These are phyloP conservation scores for Hansenula lynferdii DNA, from an alignment of 1,139 yeast species.

Conservation along the genomic window DNA sequence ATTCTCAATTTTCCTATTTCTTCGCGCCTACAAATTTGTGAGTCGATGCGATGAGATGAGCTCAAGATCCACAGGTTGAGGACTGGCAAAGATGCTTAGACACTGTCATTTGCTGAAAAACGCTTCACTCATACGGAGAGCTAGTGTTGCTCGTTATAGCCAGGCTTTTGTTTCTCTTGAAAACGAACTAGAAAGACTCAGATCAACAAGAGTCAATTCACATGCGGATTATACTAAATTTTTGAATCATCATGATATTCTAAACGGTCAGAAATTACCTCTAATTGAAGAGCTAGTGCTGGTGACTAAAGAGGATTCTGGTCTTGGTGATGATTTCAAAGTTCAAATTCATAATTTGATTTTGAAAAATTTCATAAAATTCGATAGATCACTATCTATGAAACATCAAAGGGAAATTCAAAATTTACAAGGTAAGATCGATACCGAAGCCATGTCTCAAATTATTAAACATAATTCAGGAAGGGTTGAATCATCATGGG, in stretches of 20 bases:
- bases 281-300: not conserved
- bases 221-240: not conserved
- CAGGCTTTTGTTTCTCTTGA: not conserved
- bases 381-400: conserved; percentile 15
- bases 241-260: not conserved
- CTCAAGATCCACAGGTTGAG: no score
- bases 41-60: no score
- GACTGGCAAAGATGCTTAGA: no score
- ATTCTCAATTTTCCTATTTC: no score
- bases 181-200: not conserved
- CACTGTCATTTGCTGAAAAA: no score
- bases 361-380: conserved; percentile 9
- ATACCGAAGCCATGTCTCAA: conserved; percentile 11
- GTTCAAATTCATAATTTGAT: conserved; percentile 16
- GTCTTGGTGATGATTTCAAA: not conserved
- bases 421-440: conserved; percentile 8
- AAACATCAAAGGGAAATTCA: conserved; percentile 12
- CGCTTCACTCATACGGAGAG: no score
- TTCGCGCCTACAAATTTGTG: no score
- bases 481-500: conserved; percentile 21
- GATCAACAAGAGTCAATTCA: not conserved
- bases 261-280: not conserved
- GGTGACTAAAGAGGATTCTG: not conserved
- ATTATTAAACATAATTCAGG: conserved; percentile 21
- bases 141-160: no score